Base-by-base conservation (phyloP, 768 basidiomycete genomes). In the Boletus rubroflammeus region DNA sequence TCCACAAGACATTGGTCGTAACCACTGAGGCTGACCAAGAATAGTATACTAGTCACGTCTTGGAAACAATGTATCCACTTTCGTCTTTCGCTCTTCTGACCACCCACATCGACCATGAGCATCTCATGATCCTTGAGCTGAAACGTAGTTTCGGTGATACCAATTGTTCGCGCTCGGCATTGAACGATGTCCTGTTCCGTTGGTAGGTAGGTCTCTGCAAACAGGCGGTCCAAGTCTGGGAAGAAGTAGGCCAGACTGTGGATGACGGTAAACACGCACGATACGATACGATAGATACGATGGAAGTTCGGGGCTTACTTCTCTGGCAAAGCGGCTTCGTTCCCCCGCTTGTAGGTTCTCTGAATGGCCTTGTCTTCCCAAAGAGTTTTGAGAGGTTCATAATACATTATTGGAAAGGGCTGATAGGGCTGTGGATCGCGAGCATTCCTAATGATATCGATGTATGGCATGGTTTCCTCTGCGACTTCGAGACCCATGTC, bases 21-120 rank as follows among this genome's bases (percentile, higher is more conserved):
- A 51, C 94, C 94, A 62, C 89, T 92, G 63, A 97, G 72, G 63
- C 90, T 90, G 62, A 93, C 92, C 61, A 96, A 68, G 74, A 98
- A 98, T 47, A 97, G 72, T 50, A 98, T 95, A 58, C 88, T 88
- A 4, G 93, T 95, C 49, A 96, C 93, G 65, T 95, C 90, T 73
- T 94, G 91, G 75, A 94, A 95, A 67, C 90, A 93, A 64, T 93
- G 92, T 62, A 93, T 93, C 92, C 92, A 94, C 70, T 94, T 95
- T 70, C 91, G 78, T 56, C 93, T 75, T 68, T 94, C 93, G 69
- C 86, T 91, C 78, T 95, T 92, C 75, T 97, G 94, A 6, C 94
- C 94, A 28, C 89, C 89, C 34, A 90, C 94, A 65, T 97, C 94
- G 52, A 97, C 88, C 87, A 98, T 91, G 51, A 93, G 77, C 85